phyloP scores from a whole-genome alignment of 495 filamentous ascomycete species.

The Hamigera avellanea region DNA sequence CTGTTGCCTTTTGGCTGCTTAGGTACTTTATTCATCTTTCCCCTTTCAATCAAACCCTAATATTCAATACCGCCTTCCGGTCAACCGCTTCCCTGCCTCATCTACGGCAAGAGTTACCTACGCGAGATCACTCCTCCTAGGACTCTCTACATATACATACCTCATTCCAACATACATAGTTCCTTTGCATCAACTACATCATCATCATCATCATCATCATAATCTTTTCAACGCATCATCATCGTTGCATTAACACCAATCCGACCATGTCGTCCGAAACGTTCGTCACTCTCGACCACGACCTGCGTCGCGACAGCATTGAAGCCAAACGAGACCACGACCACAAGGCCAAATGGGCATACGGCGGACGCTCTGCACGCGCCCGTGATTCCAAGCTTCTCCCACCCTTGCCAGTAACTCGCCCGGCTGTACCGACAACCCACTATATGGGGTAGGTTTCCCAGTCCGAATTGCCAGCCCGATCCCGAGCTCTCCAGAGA shows the following conservation, averaged over 20 bases:
- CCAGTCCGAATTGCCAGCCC: too few relatives aligned
- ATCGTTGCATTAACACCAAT: neutral
- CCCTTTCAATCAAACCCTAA: too few relatives aligned
- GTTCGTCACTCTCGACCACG: slow-evolving; percentile 5
- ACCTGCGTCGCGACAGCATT: slow-evolving; percentile 15
- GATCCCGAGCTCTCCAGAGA: too few relatives aligned
- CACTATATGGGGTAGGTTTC: too few relatives aligned
- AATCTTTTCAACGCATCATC: neutral
- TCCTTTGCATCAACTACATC: neutral
- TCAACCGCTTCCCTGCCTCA: neutral
- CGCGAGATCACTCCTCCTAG: neutral
- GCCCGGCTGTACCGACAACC: too few relatives aligned
- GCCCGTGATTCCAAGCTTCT: neutral
- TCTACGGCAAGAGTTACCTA: neutral
- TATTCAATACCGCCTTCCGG: too few relatives aligned
- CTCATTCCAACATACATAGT: neutral
- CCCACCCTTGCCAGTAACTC: too few relatives aligned
- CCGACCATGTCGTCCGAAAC: slow-evolving; percentile 5
- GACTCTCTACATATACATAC: neutral
- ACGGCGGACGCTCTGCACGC: slow-evolving; percentile 22
- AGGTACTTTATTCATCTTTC: too few relatives aligned
- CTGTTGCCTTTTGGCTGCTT: too few relatives aligned
- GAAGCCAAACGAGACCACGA: slow-evolving; percentile 34
- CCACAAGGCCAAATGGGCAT: slow-evolving; percentile 44
- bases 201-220: neutral